Percentiles rank a stretch among this genome's conserved stretches.
phyloP scores from a whole-genome alignment of 441 rosid genomes.

The Aleurites moluccanus region DNA sequence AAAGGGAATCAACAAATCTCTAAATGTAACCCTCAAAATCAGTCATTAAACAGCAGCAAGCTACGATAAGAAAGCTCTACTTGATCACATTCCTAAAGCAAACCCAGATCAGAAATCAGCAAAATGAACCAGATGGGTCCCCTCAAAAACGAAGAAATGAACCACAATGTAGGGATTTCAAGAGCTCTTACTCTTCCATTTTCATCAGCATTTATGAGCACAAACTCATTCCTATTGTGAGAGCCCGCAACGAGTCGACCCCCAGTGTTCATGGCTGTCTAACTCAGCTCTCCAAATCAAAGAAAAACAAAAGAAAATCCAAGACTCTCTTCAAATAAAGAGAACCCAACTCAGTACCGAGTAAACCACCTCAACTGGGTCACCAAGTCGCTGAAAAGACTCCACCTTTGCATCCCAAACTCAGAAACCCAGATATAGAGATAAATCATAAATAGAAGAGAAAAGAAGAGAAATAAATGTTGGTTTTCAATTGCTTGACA shows the following conservation, averaged over 20 bases:
- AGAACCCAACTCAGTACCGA: slow-evolving; percentile 27
- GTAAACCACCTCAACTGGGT: slow-evolving; percentile 17
- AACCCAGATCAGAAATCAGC: slow-evolving; percentile 29
- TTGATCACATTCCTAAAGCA: not conserved
- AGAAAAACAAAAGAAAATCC: not conserved
- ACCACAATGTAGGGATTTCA: slow-evolving; percentile 12
- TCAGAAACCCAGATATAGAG: slow-evolving; percentile 21
- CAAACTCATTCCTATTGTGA: slow-evolving; percentile 95
- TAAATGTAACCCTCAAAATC: not conserved
- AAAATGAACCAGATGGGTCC: slow-evolving; percentile 6
- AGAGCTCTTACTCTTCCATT: slow-evolving; percentile 63
- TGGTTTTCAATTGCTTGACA: slow-evolving; percentile 15
- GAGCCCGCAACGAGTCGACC: slow-evolving; percentile 95
- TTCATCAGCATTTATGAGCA: slow-evolving; percentile 89
- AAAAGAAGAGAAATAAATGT: slow-evolving; percentile 12
- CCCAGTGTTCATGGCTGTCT: slow-evolving; percentile 63
- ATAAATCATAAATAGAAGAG: not conserved
- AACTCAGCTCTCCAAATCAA: not conserved
- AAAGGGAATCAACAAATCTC: not conserved
- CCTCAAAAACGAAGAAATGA: slow-evolving; percentile 6
- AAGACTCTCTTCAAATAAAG: slow-evolving; percentile 9
- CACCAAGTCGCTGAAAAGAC: slow-evolving; percentile 32
- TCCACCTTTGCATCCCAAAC: slow-evolving; percentile 25
- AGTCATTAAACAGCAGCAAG: not conserved
- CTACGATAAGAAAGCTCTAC: not conserved